These are phyloP conservation scores for Scheffersomyces spartinae DNA, from an alignment of 805 yeast genomes.

Conservation along the genomic window DNA sequence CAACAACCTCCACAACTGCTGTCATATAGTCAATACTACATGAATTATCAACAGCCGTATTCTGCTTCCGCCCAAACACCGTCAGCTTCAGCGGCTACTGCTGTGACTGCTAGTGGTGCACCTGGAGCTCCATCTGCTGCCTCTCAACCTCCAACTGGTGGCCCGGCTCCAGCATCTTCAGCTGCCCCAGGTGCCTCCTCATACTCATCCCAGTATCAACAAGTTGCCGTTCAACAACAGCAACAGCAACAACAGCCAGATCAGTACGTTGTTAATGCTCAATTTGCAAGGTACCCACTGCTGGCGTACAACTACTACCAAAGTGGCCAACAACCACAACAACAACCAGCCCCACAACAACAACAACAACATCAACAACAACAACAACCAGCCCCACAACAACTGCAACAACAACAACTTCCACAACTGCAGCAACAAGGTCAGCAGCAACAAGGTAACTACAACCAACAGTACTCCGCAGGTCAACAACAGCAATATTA, in stretches of 20 bases:
- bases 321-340: constrained; percentile 8
- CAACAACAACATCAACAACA: constrained; percentile 1
- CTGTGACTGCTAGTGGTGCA: constrained; percentile 6
- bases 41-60: no score
- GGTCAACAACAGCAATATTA: constrained; percentile 4
- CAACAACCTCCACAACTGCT: no score
- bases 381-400: constrained; percentile 9
- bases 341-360: constrained; percentile 3
- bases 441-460: constrained; percentile 9
- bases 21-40: no score
- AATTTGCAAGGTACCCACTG: no score
- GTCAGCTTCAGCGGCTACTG: constrained; percentile 8
- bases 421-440: constrained; percentile 12
- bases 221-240: no score
- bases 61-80: no score
- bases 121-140: constrained; percentile 13
- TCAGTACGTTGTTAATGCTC: no score
- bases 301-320: constrained; percentile 13
- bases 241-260: constrained; percentile 3
- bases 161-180: constrained; percentile 7
- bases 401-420: constrained; percentile 11
- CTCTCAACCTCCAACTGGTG: constrained; percentile 2
- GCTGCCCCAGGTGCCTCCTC: no score
- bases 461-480: constrained; percentile 3
- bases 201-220: no score